These are phyloP conservation scores for Chrysanthemum makinoi DNA, from an alignment of 129 eudicot species.

Conservation along the genomic window DNA sequence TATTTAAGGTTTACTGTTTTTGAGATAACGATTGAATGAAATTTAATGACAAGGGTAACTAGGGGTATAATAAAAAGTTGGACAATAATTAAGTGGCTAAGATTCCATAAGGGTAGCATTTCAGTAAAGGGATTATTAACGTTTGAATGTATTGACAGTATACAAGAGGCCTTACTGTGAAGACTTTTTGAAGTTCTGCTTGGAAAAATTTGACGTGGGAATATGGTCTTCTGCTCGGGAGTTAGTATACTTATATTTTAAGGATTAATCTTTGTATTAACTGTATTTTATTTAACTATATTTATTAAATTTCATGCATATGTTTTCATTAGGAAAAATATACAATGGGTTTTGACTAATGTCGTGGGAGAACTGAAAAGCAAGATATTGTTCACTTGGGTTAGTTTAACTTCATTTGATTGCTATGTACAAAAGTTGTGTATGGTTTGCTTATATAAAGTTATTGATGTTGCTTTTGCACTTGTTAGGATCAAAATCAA, in stretches of 20 bases:
- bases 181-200: constrained; percentile 56
- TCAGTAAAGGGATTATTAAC: not conserved
- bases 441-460: not conserved
- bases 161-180: constrained; percentile 56
- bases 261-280: not conserved
- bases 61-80: too few relatives aligned
- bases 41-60: too few relatives aligned
- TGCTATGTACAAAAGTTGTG: not conserved
- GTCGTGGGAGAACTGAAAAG: constrained; percentile 33
- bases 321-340: constrained; percentile 37
- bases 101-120: not conserved
- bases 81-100: not conserved
- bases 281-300: not conserved
- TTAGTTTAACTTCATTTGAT: constrained; percentile 27
- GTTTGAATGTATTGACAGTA: constrained; percentile 26
- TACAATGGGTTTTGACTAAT: constrained; percentile 30
- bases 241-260: constrained; percentile 27
- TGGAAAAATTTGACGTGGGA: constrained; percentile 66
- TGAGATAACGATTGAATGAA: too few relatives aligned
- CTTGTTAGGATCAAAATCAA: constrained; percentile 50
- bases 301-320: not conserved
- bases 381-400: constrained; percentile 62
- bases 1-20: too few relatives aligned
- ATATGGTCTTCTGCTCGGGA: constrained; percentile 60
- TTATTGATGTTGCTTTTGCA: not conserved